These are phyloP conservation scores for Mrakia gelida DNA, from an alignment of 768 basidiomycete genomes.

Conservation along the genomic window DNA sequence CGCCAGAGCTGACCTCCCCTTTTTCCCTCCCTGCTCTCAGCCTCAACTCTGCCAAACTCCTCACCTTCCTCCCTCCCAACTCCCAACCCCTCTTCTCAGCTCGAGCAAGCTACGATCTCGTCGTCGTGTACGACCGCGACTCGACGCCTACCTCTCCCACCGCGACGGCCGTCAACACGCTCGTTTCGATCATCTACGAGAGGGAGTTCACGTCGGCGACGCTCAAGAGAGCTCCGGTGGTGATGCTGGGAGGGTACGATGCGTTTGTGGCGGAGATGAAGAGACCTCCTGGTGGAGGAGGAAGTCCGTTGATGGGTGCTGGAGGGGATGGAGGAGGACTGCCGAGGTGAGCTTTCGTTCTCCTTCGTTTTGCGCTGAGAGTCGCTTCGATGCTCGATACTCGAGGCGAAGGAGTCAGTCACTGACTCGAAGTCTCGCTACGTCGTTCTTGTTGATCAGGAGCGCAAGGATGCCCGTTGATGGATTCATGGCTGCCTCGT, in stretches of 20 bases:
- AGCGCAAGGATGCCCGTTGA: neutral
- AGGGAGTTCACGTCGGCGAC: constrained; percentile 59
- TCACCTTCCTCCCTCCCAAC: constrained; percentile 60
- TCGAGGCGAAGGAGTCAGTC: too few species aligned
- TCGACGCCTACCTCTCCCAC: constrained; percentile 36
- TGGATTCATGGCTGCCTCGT: neutral
- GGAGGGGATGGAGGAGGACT: constrained; percentile 16
- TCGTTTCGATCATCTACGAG: constrained; percentile 63
- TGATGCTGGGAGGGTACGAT: constrained; percentile 77
- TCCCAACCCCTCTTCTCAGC: neutral
- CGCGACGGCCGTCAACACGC: constrained; percentile 45
- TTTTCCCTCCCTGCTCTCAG: constrained; percentile 46
- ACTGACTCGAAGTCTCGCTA: neutral
- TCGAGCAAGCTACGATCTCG: constrained; percentile 80
- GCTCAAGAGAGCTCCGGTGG: constrained; percentile 64
- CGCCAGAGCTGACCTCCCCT: neutral
- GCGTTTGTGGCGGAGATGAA: constrained; percentile 64
- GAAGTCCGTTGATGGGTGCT: constrained; percentile 18
- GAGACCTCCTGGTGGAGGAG: constrained; percentile 45
- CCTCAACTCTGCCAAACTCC: constrained; percentile 62
- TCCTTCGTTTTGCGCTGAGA: neutral
- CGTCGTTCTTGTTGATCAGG: neutral
- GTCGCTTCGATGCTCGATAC: neutral
- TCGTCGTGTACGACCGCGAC: constrained; percentile 71
- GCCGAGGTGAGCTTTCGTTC: constrained; percentile 5